Evolutionary conservation across 176 grass and related monocot species (phyloP), one percentile per base, ranked within the genome.

Genomic region (Stipa capillata): DNA sequence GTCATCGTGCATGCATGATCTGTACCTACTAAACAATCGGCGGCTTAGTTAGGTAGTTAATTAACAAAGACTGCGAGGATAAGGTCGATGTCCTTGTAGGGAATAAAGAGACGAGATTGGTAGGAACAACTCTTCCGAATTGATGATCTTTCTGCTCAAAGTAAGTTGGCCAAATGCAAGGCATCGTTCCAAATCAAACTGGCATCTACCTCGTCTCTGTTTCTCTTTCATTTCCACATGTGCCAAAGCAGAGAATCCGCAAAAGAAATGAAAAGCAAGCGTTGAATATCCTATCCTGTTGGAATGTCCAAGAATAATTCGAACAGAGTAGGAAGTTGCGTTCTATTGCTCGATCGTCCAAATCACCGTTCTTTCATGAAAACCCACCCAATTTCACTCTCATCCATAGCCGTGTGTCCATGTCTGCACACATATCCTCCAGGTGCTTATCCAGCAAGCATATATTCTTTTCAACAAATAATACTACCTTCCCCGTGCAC

Each of bases 251-350:
- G 12, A 44, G 72, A 87, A 79, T 73, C 57, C 55, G 31, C 4
- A 14, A n/a, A n/a, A 45, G 20, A 33, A 55, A 65, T n/a, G 47
- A 20, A 56, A 36, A 54, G 35, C 63, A 81, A 42, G 43, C 62
- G 64, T 29, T 83, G 85, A 65, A 71, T 87, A 87, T 83, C 73
- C 73, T 87, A 55, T 54, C 64, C 5, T 63, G 32, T 27, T 68
- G 51, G 64, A 31, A n/a, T 69, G 57, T 77, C 56, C 50, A 65
- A 17, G 76, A 20, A 64, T 78, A 49, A 35, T 16, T 48, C 33
- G 25, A 42, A 76, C 5, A n/a, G 25, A 18, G 17, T 1, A 52
- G 4, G 25, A 44, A 69, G n/a, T n/a, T n/a, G n/a, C n/a, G n/a
- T n/a, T n/a, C 3, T 25, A 36, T 33, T 29, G n/a, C n/a, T n/a